Percentiles rank a stretch among this genome's conserved stretches.
Evolutionary conservation across 2,329 filamentous ascomycete genomes (phyloP).

Genomic region (Venturia nashicola): DNA sequence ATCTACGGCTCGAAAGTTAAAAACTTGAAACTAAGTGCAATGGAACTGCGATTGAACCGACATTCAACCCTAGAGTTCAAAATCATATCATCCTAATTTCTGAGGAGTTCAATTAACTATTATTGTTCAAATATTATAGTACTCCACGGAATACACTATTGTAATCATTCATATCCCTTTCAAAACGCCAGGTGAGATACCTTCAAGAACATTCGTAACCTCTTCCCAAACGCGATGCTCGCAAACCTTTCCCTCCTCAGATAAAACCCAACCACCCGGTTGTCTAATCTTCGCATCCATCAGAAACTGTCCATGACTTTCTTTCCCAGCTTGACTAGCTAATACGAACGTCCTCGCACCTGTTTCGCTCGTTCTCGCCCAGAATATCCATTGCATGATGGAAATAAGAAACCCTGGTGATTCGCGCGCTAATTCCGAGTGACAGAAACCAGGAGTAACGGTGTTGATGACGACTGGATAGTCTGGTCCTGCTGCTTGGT

Average conservation of each 20-base stretch:
- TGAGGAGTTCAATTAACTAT: no score
- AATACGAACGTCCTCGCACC: slow-evolving; percentile 6
- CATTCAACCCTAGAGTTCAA: no score
- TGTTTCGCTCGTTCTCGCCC: slow-evolving; percentile 8
- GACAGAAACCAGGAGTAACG: slow-evolving; percentile 13
- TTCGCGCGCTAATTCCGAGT: slow-evolving; percentile 11
- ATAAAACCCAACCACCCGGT: not conserved
- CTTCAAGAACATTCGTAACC: not conserved
- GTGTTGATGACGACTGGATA: slow-evolving; percentile 10
- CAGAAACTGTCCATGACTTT: slow-evolving; percentile 8
- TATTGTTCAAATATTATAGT: no score
- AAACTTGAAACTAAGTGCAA: no score
- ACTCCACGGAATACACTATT: no score
- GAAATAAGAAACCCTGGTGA: not conserved
- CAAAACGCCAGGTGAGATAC: slow-evolving; percentile 1
- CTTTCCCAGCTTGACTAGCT: not conserved
- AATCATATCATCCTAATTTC: no score
- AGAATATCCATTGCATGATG: not conserved
- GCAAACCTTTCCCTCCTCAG: not conserved
- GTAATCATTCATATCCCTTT: not conserved
- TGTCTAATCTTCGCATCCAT: not conserved
- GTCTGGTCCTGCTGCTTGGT: not conserved
- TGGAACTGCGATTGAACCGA: no score
- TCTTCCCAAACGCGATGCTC: not conserved
- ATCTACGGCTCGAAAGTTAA: no score